Base-by-base conservation (phyloP, 2,329 filamentous ascomycete genomes). In the Fusarium sarcochroum region DNA sequence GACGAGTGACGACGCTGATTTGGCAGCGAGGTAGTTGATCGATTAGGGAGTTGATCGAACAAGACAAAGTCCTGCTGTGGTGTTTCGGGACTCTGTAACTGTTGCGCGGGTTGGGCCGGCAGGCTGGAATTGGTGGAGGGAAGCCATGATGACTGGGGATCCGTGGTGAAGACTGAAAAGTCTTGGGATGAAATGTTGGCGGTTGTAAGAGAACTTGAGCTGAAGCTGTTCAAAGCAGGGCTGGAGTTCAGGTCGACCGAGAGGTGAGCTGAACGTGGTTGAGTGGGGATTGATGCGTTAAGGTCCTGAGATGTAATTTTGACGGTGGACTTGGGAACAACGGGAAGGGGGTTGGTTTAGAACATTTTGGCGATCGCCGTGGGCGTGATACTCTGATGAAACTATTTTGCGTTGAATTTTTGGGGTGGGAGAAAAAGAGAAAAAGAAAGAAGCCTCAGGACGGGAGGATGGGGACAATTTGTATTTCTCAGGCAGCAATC, bases 81-180 rank as follows among this genome's bases (percentile, higher is more conserved):
- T 50, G 70, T 73, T 73, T 79, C 77, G 73, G 84, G 82, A 79
- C 82, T 84, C 79, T 82, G 82, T 80, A 83, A 79, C 81, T 87
- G 81, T 73, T 84, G 87, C 83, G 85, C 85, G 83, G 87, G 79
- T 82, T 81, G 74, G 83, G 87, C 88, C 88, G 87, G 87, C 86
- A 84, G 86, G 85, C 83, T 87, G 80, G 84, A 76, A 77, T 85
- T 83, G 84, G 83, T 88, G 84, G 89, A 89, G 86, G 90, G 87
- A 89, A 86, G 91, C 92, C 92, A 94, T 94, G 86, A 76, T 93
- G 89, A 88, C 83, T 86, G 85, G 80, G 89, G 87, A 92, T 91
- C 91, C 91, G 91, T 94, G 87, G 86, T 93, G 90, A 91, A 90
- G 90, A 92, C 89, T 88, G 85, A 77, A 74, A 86, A 88, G 88